A percentile compares a stretch with the other conserved stretches of the same genome.
Conservation (phyloP, 257 asterid genomes). For the Nicotiana attenuata region DNA sequence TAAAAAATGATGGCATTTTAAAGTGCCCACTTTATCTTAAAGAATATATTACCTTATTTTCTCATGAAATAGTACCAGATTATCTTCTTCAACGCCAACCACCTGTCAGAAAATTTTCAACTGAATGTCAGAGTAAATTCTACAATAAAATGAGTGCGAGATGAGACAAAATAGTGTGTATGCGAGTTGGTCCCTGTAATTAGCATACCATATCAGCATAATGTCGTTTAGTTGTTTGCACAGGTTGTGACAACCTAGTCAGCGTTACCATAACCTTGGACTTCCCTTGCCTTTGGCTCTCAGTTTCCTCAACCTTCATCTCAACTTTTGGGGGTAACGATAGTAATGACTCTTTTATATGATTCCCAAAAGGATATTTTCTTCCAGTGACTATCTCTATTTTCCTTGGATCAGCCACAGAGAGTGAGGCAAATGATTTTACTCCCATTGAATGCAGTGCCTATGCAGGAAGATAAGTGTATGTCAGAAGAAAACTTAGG, state of each 20-base stretch:
- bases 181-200: background rate
- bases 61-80: conserved; percentile 65
- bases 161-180: background rate
- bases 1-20: background rate
- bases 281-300: conserved; percentile 61
- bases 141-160: background rate
- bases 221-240: conserved; percentile 50
- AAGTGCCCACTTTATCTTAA: background rate
- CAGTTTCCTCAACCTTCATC: conserved; percentile 58
- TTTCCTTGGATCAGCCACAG: conserved; percentile 92
- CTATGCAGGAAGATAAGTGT: conserved; percentile 26
- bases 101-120: conserved; percentile 42
- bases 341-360: conserved; percentile 74
- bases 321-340: conserved; percentile 80
- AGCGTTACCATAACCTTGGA: conserved; percentile 62
- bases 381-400: conserved; percentile 87
- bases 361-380: conserved; percentile 94
- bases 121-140: conserved; percentile 1
- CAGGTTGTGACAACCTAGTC: conserved; percentile 70
- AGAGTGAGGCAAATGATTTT: conserved; percentile 66
- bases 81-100: conserved; percentile 70
- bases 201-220: conserved; percentile 83
- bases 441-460: conserved; percentile 95
- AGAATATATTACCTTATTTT: conserved; percentile 64
- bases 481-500: conserved; percentile 3